These are phyloP conservation scores for Colletotrichum sp. DNA, from an alignment of 2,329 filamentous ascomycete genomes.

Conservation along the genomic window DNA sequence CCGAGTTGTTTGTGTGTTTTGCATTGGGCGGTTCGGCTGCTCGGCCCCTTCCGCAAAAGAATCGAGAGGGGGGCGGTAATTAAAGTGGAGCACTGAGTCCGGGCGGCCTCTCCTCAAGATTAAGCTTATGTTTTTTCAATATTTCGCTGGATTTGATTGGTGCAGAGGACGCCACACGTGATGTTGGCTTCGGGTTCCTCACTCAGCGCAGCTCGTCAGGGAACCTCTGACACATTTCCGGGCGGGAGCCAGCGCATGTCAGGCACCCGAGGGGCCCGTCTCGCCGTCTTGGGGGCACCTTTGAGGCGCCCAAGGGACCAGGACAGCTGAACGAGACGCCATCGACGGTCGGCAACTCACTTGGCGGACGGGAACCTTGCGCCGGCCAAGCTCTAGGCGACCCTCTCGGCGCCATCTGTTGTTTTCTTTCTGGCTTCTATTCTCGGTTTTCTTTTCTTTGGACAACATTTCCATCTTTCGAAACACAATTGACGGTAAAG, in stretches of 20 bases:
- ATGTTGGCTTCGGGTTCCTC: not conserved
- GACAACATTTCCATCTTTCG: not conserved
- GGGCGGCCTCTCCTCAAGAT: constrained; percentile 5
- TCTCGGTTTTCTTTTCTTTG: not conserved
- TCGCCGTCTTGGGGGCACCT: not conserved
- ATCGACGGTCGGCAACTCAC: not conserved
- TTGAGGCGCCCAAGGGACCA: not conserved
- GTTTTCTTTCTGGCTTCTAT: not conserved
- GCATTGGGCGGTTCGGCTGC: not conserved
- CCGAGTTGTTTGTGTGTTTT: not conserved
- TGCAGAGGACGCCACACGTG: not conserved
- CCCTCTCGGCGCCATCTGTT: not conserved
- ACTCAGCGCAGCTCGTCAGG: not conserved
- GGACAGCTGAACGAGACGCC: not conserved
- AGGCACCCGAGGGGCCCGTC: not conserved
- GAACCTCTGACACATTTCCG: not conserved
- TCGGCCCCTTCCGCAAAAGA: constrained; percentile 4
- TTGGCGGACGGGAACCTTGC: constrained; percentile 5
- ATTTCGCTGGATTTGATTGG: not conserved
- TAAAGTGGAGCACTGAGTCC: not conserved
- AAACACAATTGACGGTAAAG: not conserved
- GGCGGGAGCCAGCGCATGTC: not conserved
- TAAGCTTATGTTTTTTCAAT: constrained; percentile 9
- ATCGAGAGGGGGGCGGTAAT: not conserved
- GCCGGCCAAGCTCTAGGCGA: constrained; percentile 16